phyloP scores from a whole-genome alignment of 306 rosid genomes.

The Pterocarpus santalinus region DNA sequence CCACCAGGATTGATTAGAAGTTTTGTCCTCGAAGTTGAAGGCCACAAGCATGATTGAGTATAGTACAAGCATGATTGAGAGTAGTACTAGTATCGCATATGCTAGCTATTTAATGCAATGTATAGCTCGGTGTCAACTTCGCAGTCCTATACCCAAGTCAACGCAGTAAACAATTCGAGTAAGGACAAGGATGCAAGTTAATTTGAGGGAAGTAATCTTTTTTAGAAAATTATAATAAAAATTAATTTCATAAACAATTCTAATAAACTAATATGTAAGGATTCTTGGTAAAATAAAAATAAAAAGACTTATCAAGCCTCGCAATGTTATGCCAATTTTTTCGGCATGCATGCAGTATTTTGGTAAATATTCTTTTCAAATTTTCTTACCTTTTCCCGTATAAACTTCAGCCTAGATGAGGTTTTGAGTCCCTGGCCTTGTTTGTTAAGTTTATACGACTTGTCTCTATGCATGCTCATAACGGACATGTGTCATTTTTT shows the following conservation, averaged over 20 bases:
- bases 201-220: too few relatives aligned
- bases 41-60: not conserved
- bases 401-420: not conserved
- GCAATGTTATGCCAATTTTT: not conserved
- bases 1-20: slow-evolving; percentile 13
- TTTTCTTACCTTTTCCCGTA: not conserved
- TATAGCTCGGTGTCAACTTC: not conserved
- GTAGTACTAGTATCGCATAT: not conserved
- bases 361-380: not conserved
- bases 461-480: not conserved
- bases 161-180: too few relatives aligned
- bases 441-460: not conserved
- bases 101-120: slow-evolving; percentile 1
- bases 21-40: slow-evolving; percentile 7
- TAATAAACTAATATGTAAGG: too few relatives aligned
- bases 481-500: not conserved
- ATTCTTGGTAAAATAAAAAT: too few relatives aligned
- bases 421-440: not conserved
- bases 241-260: too few relatives aligned
- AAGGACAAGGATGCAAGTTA: too few relatives aligned
- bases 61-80: not conserved
- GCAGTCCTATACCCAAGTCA: too few relatives aligned
- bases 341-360: not conserved
- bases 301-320: not conserved
- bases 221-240: too few relatives aligned